Evolutionary conservation across 768 basidiomycete genomes (phyloP).

Genomic region (Tylopilus sp.): DNA sequence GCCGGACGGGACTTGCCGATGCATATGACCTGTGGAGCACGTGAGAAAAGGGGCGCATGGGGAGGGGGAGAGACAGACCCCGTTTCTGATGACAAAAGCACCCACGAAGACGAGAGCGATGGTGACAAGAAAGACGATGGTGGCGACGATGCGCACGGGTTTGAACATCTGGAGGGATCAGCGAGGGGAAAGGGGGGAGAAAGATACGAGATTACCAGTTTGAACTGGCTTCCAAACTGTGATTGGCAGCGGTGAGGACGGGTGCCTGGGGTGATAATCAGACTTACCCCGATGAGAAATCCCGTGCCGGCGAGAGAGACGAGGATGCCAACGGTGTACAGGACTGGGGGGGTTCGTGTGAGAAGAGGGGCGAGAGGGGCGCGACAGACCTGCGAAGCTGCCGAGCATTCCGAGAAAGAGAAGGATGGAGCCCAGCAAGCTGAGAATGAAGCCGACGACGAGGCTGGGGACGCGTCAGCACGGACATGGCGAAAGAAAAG

Average conservation of each 20-base stretch:
- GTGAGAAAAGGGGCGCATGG: background rate
- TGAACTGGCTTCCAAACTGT: slow-evolving; percentile 77
- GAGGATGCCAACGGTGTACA: slow-evolving; percentile 80
- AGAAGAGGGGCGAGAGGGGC: background rate
- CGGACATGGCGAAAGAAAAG: background rate
- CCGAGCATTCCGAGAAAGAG: slow-evolving; percentile 67
- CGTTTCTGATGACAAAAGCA: slow-evolving; percentile 73
- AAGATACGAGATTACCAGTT: slow-evolving; percentile 51
- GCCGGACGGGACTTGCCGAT: slow-evolving; percentile 43
- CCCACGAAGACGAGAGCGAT: slow-evolving; percentile 83
- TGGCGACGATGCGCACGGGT: slow-evolving; percentile 81
- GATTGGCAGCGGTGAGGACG: slow-evolving; percentile 4
- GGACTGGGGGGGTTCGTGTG: slow-evolving; percentile 43
- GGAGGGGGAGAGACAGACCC: slow-evolving; percentile 41
- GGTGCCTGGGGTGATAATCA: background rate
- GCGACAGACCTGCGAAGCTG: slow-evolving; percentile 69
- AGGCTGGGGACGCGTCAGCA: slow-evolving; percentile 44
- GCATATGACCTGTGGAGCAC: slow-evolving; percentile 51
- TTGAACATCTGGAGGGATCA: slow-evolving; percentile 86
- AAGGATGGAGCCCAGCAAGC: slow-evolving; percentile 73
- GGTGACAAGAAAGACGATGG: slow-evolving; percentile 71
- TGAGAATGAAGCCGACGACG: slow-evolving; percentile 71
- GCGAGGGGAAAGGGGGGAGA: background rate
- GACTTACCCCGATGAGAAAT: slow-evolving; percentile 82
- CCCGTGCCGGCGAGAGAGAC: slow-evolving; percentile 85